A percentile compares a stretch with the other conserved stretches of the same genome.
Evolutionary conservation across 1,284 basidiomycete genomes (phyloP).

Genomic region (Veloporphyrellus conicus): DNA sequence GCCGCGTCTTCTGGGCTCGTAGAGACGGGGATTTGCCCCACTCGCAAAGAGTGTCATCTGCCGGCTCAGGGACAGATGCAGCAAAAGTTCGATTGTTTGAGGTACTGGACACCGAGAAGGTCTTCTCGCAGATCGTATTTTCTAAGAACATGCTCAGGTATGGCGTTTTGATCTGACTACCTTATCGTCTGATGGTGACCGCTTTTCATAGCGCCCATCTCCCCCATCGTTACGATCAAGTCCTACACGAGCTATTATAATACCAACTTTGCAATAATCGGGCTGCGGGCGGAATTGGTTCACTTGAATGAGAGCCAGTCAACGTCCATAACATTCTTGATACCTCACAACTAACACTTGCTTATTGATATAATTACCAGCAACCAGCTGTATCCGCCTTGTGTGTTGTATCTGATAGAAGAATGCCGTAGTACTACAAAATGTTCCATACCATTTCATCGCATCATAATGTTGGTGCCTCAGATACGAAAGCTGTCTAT

Average conservation of each 20-base stretch:
- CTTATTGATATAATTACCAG: slow-evolving; percentile 5
- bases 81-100: slow-evolving; percentile 66
- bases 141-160: slow-evolving; percentile 76
- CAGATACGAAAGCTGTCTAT: no score
- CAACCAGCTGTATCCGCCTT: slow-evolving; percentile 18
- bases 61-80: slow-evolving; percentile 20
- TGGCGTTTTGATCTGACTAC: slow-evolving; percentile 17
- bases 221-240: slow-evolving; percentile 63
- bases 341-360: slow-evolving; percentile 10
- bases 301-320: not conserved
- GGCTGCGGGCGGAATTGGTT: not conserved
- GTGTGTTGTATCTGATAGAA: slow-evolving; percentile 20
- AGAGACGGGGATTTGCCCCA: slow-evolving; percentile 62
- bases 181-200: not conserved
- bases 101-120: slow-evolving; percentile 66
- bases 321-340: slow-evolving; percentile 7
- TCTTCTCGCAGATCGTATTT: slow-evolving; percentile 79
- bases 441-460: no score
- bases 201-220: slow-evolving; percentile 52
- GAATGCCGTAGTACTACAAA: not conserved
- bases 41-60: slow-evolving; percentile 29
- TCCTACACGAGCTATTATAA: slow-evolving; percentile 60
- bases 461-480: no score
- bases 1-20: slow-evolving; percentile 74
- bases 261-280: slow-evolving; percentile 2